These are phyloP conservation scores for Arabis hirsuta DNA, from an alignment of 345 rosid genomes.

Conservation along the genomic window DNA sequence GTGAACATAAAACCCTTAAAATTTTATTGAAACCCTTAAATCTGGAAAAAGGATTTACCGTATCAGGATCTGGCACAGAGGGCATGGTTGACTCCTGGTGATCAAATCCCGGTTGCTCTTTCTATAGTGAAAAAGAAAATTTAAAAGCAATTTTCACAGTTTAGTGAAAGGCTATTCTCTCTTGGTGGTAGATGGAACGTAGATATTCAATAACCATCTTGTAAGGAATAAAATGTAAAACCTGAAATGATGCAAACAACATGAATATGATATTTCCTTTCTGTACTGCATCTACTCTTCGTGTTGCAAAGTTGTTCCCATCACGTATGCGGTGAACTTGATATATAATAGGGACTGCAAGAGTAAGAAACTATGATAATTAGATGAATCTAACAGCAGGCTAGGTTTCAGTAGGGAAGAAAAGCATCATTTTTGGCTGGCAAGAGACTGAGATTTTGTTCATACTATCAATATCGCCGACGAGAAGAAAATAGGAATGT, in stretches of 20 bases:
- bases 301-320: slow-evolving; percentile 89
- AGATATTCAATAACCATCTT: slow-evolving; percentile 4
- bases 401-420: slow-evolving; percentile 15
- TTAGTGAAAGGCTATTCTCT: slow-evolving; percentile 6
- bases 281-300: slow-evolving; percentile 92
- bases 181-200: slow-evolving; percentile 1
- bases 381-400: slow-evolving; percentile 21
- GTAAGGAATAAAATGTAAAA: slow-evolving; percentile 35
- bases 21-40: slow-evolving; percentile 15
- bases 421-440: slow-evolving; percentile 23
- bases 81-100: slow-evolving; percentile 80
- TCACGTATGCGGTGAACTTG: slow-evolving; percentile 85
- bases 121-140: slow-evolving; percentile 45
- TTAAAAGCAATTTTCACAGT: not conserved
- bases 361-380: slow-evolving; percentile 18
- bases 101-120: slow-evolving; percentile 72
- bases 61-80: slow-evolving; percentile 75
- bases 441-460: slow-evolving; percentile 13
- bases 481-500: slow-evolving; percentile 88
- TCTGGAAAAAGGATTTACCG: slow-evolving; percentile 49
- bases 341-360: slow-evolving; percentile 84
- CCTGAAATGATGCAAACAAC: slow-evolving; percentile 93
- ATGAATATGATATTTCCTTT: slow-evolving; percentile 83
- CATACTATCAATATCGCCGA: slow-evolving; percentile 88
- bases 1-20: slow-evolving; percentile 9